Base-by-base conservation (phyloP, 768 basidiomycete genomes). In the Pleurotus citrinopileatus region DNA sequence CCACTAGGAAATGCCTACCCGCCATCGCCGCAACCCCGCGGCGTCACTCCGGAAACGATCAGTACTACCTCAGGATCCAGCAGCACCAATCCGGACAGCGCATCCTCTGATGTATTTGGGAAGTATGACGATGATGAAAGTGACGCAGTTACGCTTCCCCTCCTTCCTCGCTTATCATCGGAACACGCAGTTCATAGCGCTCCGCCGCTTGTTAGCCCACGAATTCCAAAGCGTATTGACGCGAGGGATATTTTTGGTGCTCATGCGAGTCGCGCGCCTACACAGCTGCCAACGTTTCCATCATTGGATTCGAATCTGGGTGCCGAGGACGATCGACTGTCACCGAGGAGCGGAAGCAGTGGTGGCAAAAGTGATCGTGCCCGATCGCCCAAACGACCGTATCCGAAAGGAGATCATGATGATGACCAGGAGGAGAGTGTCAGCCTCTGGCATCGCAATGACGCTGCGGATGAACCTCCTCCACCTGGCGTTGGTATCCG, bases 371-470 rank as follows among this genome's bases (percentile, higher is more conserved):
- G 52, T 52, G 53, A 65, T 19, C 67, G 72, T 23, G 67, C 71
- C 25, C 67, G 74, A 56, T 68, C 72, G 25, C 67, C 69, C 44
- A 72, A 75, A 63, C 70, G 69, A 38, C 46, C 42, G 13, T 82
- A 84, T 55, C 79, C 79, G 3, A 74, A 71, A 50, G 77, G 74
- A n/a, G 66, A 61, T 22, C 76, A 73, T 0, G 73, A 76, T 2
- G 81, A 83, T 60, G 86, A 88, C 50, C 63, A 65, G 45, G 86
- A 87, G 53, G 86, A 88, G 68, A 82, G 81, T 52, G 64, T 78
- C 48, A 76, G 82, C 45, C 60, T 88, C 52, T 83, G 79, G 79
- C 65, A 67, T 25, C 66, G 53, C 27, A 64, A 65, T 40, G 67
- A 65, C n/a, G 57, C 57, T 22, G 65, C 63, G 3, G 67, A 64